Evolutionary conservation across 2,329 filamentous ascomycete species (phyloP).

Genomic region (Alternaria novae-zelandiae): DNA sequence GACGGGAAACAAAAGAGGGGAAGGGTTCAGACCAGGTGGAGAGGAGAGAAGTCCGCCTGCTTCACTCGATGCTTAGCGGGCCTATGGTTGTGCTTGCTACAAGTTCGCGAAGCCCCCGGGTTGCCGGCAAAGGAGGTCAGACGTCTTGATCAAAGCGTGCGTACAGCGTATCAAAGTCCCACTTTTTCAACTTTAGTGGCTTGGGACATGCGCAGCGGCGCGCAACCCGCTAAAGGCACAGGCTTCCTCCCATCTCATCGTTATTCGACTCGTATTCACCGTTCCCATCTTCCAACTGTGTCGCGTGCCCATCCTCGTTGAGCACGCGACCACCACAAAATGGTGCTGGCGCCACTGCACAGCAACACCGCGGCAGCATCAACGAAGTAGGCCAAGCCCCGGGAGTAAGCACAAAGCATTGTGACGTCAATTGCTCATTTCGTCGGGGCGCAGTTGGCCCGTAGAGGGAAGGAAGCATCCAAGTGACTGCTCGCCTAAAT

Average conservation of each 20-base stretch:
- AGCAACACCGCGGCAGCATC: background rate
- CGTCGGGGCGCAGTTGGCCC: background rate
- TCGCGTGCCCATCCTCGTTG: background rate
- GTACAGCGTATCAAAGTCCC: constrained; percentile 10
- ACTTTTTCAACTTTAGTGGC: constrained; percentile 1
- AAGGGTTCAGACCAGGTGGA: background rate
- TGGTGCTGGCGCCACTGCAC: background rate
- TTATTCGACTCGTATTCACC: background rate
- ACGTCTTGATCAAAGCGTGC: constrained; percentile 8
- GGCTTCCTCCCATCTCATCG: background rate
- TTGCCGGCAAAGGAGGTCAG: constrained; percentile 10
- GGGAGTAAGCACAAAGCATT: background rate
- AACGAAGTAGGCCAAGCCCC: background rate
- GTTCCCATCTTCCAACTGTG: background rate
- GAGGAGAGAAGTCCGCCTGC: constrained; percentile 1
- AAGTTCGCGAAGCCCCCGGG: constrained; percentile 6
- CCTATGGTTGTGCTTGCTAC: constrained; percentile 4
- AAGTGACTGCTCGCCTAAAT: constrained; percentile 2
- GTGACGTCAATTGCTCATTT: constrained; percentile 8
- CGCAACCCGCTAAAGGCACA: background rate
- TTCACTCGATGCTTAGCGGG: constrained; percentile 6
- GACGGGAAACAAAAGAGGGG: constrained; percentile 1
- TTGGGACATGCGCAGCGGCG: constrained; percentile 2
- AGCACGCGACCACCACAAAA: background rate
- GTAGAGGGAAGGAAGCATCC: background rate